Evolutionary conservation across 1,284 basidiomycete species (phyloP).

Genomic region (Apiotrichum siamense): DNA sequence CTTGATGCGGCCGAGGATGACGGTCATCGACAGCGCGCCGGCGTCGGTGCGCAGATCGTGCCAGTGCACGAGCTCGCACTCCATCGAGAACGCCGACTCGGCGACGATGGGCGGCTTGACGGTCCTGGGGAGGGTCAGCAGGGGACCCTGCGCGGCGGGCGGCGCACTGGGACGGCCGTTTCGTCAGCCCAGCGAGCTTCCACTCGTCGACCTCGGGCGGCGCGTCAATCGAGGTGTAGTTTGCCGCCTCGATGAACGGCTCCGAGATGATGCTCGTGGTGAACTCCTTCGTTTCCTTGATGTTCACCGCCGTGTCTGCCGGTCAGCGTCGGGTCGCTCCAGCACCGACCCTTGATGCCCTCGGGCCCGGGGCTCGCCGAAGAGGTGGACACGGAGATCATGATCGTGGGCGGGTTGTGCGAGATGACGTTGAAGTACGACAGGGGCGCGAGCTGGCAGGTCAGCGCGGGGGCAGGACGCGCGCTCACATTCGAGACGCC

Average conservation of each 20-base stretch:
- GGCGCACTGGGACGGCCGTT: constrained; percentile 54
- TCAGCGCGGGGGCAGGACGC: not conserved
- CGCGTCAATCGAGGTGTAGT: constrained; percentile 61
- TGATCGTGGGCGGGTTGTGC: constrained; percentile 61
- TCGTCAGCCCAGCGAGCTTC: constrained; percentile 65
- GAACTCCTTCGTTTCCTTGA: constrained; percentile 62
- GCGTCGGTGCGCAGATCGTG: constrained; percentile 53
- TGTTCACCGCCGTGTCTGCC: constrained; percentile 61
- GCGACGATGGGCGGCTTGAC: constrained; percentile 62
- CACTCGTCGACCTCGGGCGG: constrained; percentile 65
- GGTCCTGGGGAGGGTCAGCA: constrained; percentile 19
- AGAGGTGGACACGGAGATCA: constrained; percentile 53
- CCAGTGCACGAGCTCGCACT: constrained; percentile 61
- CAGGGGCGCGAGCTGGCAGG: constrained; percentile 35
- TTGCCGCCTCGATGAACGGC: constrained; percentile 65
- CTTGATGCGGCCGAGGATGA: constrained; percentile 62
- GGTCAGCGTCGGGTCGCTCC: not conserved
- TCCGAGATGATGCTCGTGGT: constrained; percentile 71
- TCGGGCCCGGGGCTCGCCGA: not conserved
- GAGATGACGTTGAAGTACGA: constrained; percentile 51
- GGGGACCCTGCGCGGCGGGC: too few relatives aligned
- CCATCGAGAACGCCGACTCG: constrained; percentile 65
- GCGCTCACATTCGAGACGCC: constrained; percentile 59
- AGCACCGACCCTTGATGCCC: not conserved
- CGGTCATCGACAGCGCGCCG: constrained; percentile 52